Conservation (phyloP, 352 stramenopile genomes). For the Phytophthora brassicae region DNA sequence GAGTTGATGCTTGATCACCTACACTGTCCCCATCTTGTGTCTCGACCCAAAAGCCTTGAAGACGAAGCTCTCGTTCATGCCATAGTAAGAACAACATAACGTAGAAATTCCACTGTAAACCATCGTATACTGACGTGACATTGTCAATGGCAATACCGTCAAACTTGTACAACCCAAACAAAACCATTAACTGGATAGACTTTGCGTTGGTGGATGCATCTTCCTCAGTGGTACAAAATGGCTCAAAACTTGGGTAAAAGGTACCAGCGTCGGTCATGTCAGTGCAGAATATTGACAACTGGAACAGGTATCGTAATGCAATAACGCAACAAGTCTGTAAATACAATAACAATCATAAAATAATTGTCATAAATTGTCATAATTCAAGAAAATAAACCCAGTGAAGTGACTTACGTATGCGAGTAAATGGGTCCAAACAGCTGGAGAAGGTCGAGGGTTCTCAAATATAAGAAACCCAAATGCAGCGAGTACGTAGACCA, state of each 20-base stretch:
- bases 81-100: constrained; percentile 77
- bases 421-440: constrained; percentile 71
- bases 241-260: constrained; percentile 81
- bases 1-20: constrained; percentile 34
- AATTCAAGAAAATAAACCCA: not conserved
- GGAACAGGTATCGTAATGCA: constrained; percentile 73
- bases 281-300: constrained; percentile 84
- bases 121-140: constrained; percentile 57
- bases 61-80: constrained; percentile 78
- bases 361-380: not conserved
- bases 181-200: constrained; percentile 73
- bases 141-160: constrained; percentile 63
- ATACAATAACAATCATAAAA: not conserved
- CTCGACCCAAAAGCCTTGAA: constrained; percentile 77
- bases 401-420: constrained; percentile 69
- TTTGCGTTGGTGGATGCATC: constrained; percentile 48
- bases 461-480: constrained; percentile 79
- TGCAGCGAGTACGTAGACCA: constrained; percentile 67
- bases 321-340: constrained; percentile 53
- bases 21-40: constrained; percentile 15
- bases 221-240: constrained; percentile 55
- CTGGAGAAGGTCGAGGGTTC: constrained; percentile 63
- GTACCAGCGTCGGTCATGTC: constrained; percentile 50
- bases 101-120: constrained; percentile 87
- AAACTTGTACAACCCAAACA: constrained; percentile 89